Base-by-base conservation (phyloP, 164 flowering plant species). In the Pachysandra terminalis region DNA sequence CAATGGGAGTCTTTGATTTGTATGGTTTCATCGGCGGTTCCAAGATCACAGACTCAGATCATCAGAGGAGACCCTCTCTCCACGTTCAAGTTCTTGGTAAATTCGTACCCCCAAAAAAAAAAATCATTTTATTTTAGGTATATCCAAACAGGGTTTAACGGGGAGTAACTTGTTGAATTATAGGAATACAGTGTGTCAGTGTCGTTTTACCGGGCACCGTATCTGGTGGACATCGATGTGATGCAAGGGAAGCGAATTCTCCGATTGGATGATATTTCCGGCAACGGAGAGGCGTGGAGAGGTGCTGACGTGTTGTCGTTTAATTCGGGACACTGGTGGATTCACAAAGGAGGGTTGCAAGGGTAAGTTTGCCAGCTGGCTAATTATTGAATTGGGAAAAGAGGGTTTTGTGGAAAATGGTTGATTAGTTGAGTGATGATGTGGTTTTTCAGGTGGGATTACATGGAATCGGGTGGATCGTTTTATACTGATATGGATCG, bases 1-100 rank as follows among this genome's bases (percentile, higher is more conserved):
- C 98, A 96, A 80, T 96, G 99, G 99, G 80, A 96, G 82, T 96
- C 98, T 0, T 69, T 96, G 79, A 76, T 93, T 67, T 96, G 99
- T 69, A 76, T 96, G 96, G 80, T 90, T 26, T 74, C 74, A 0
- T 63, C 87, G 0, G 75, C 84, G 0, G 81, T 73, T 1, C 89
- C 92, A 0, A 32, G 51, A 17, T 73, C 94, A 3, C 77, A 74
- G 23, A 88, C 90, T 1, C 90, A 83, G 69, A 57, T 83, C 19
- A 37, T 63, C 67, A 81, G 80, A 65, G 84, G 85, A 62, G 89
- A 87, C 32, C 91, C 93, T 55, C 76, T 89, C 56, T 89, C 91
- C 24, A 78, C 83, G 24, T 84, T 87, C 59, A 89, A 77, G 73
- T 92, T 95, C 83, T 57, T 87, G 86, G 99, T 92, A 48, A 76